Base-by-base conservation (phyloP, 192 early-diverging fungal species). In the Coemansia sp. region DNA sequence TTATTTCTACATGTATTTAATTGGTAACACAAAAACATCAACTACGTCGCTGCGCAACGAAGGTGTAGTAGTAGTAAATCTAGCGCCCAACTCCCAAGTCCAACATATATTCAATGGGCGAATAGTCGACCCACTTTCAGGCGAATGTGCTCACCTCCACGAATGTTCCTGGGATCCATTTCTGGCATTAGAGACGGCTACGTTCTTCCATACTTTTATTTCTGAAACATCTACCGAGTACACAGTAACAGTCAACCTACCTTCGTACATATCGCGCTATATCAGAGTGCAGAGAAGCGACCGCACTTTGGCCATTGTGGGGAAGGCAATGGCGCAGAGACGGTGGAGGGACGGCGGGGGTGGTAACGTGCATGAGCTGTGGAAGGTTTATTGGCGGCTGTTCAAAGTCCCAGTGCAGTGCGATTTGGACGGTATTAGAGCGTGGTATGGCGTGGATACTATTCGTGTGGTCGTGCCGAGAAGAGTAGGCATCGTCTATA, bases 151-250 rank as follows among this genome's bases (percentile, higher is more conserved):
- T 3, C 68, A 76, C 35, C 49, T 76, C 6, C 53, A 73, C 47
- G 73, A 68, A 2, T 67, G 73, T 74, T 66, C 72, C 60, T 76
- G 73, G 78, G 62, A 69, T 26, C 78, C 73, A 11, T 76, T 81
- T 35, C 26, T n/a, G 4, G 30, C 63, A 8, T 58, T 81, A 0
- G 73, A 81, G 49, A 38, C 66, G 2, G 47, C 42, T 13, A 64
- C 23, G 2, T 61, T 76, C 28, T 81, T 81, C 59, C 63, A 73
- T 67, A 76, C 73, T 4, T 63, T 35, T 6, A 65, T 81, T 2
- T 72, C 67, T 0, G 65, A 60, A 5, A 69, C 67, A 11, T 19
- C 38, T 4, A 57, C 62, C 13, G 64, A 40, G 0, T 80, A 74
- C 63, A 71, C 57, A 0, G 58, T 80, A 6, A 62, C 53, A 0